Conservation (phyloP, 345 rosid genomes). For the Boechera stricta region DNA sequence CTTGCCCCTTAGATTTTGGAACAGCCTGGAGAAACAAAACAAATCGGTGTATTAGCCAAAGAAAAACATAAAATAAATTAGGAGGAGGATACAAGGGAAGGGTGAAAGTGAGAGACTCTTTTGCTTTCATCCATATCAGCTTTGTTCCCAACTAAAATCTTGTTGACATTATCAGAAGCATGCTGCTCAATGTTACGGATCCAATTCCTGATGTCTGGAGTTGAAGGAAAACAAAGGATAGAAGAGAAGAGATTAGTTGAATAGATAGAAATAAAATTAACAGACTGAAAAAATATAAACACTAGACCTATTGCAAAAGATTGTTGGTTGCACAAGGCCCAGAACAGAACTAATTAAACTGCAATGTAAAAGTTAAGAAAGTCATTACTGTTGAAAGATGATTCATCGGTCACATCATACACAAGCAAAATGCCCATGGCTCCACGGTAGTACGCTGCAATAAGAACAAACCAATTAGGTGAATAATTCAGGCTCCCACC, state of each 20-base stretch:
- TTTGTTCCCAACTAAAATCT: constrained; percentile 96
- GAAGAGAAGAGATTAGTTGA: neutral
- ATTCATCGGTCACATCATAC: constrained; percentile 98
- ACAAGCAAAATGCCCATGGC: constrained; percentile 99
- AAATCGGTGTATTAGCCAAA: constrained; percentile 14
- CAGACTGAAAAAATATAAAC: neutral
- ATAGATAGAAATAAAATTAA: neutral
- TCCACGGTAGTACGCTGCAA: constrained; percentile 97
- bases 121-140: constrained; percentile 99
- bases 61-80: constrained; percentile 1
- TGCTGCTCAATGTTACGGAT: constrained; percentile 99
- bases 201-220: constrained; percentile 94
- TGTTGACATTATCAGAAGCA: constrained; percentile 99
- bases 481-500: constrained; percentile 1
- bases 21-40: constrained; percentile 64
- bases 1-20: constrained; percentile 94
- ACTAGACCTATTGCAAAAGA: constrained; percentile 5
- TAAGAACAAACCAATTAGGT: constrained; percentile 21
- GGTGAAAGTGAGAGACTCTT: constrained; percentile 61
- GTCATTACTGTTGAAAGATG: constrained; percentile 93
- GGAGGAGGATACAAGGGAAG: constrained; percentile 19
- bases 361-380: neutral
- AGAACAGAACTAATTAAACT: constrained; percentile 12
- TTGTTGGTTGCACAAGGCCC: constrained; percentile 18
- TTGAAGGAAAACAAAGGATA: constrained; percentile 4